phyloP scores from a whole-genome alignment of 345 rosid genomes.

The Melaleuca alternifolia region DNA sequence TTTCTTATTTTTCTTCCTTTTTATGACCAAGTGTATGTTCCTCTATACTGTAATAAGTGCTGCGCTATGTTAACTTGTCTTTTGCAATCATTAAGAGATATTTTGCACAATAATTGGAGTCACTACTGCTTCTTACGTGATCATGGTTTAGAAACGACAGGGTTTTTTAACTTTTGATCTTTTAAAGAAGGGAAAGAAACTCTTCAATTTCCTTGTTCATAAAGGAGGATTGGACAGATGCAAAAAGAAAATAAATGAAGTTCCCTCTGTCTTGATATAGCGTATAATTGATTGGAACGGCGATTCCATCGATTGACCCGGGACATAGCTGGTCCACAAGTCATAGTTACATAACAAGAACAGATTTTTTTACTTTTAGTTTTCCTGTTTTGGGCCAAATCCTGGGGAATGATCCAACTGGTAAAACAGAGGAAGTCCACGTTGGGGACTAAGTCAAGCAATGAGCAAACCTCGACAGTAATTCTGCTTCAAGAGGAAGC shows the following conservation, averaged over 20 bases:
- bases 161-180: background rate
- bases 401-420: background rate
- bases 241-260: background rate
- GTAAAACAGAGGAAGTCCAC: background rate
- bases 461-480: background rate
- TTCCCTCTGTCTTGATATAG: background rate
- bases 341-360: background rate
- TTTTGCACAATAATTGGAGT: background rate
- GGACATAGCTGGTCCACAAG: background rate
- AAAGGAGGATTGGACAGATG: background rate
- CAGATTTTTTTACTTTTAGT: background rate
- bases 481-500: background rate
- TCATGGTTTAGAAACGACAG: background rate
- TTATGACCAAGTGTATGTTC: background rate
- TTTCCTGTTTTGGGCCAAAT: background rate
- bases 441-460: background rate
- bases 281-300: background rate
- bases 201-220: background rate
- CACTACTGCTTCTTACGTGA: background rate
- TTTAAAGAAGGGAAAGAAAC: background rate
- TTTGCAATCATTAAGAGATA: background rate
- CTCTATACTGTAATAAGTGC: background rate
- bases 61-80: background rate
- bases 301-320: background rate
- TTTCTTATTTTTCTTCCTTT: rapidly evolving